Percentiles rank a stretch among this genome's conserved stretches.
Conservation (phyloP, 345 rosid species). For the Eucalyptus fibrosa region DNA sequence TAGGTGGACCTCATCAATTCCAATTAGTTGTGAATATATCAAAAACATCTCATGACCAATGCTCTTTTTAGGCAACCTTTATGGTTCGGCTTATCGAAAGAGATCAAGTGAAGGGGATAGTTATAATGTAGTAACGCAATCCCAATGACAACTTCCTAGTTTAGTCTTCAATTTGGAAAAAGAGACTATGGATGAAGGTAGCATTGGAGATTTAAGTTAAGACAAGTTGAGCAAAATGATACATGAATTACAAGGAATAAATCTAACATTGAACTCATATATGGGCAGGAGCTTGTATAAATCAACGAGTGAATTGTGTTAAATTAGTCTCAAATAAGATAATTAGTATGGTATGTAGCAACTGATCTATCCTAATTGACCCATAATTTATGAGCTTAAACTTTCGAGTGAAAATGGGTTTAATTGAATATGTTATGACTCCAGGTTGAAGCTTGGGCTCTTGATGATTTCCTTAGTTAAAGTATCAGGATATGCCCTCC, state of each 20-base stretch:
- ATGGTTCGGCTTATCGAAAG: neutral
- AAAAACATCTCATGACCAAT: neutral
- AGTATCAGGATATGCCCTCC: fast-evolving
- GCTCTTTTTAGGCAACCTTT: neutral
- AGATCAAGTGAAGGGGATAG: neutral
- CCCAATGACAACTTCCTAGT: neutral
- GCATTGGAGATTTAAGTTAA: neutral
- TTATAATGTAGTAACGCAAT: neutral
- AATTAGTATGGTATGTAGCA: neutral
- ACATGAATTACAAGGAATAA: neutral
- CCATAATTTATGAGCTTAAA: too few relatives aligned
- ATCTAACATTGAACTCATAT: neutral
- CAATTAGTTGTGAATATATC: neutral
- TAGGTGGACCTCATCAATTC: neutral
- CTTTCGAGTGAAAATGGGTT: too few relatives aligned
- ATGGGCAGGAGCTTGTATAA: neutral
- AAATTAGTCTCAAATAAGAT: too few relatives aligned
- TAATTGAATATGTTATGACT: too few relatives aligned
- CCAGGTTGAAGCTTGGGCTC: neutral
- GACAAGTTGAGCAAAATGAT: neutral
- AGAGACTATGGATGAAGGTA: neutral
- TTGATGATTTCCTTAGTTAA: too few relatives aligned
- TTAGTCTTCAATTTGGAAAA: neutral
- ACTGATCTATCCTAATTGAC: neutral
- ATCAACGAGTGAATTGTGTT: neutral